Base-by-base conservation (phyloP, 1,284 basidiomycete species). In the Lentinula novae-zelandiae region DNA sequence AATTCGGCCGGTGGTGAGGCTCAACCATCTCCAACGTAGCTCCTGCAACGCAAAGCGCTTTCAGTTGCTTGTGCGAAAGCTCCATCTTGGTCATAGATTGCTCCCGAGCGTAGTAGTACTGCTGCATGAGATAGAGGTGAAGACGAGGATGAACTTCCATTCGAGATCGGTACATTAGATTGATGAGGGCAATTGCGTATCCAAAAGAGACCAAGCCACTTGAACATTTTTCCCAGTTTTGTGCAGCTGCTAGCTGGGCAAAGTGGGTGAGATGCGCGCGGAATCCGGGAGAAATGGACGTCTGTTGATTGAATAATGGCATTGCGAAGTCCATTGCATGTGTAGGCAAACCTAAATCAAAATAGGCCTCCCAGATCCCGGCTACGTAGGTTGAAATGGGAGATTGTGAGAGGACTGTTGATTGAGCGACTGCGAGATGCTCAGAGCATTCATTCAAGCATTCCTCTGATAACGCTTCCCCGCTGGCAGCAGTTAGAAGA, bases 1-100 rank as follows among this genome's bases (percentile, higher is more conserved):
- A 56, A 42, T 22, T 34, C 4, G 46, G 8, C 17, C 54, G 53
- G 17, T 39, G 5, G 13, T 8, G 20, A 17, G 53, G 39, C n/a
- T 56, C 54, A 5, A 56, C 17, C 54, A 56, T 56, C n/a, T 56
- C 54, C 31, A 56, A 33, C 15, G 22, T 3, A 46, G 54, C 22
- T 17, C 40, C 39, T 5, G 42, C 20, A n/a, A 44, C 9, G 22
- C 54, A 56, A 8, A 56, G 54, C 8, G 27, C 9, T 46, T 56
- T 56, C 6, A 56, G 15, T 33, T 56, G 40, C 17, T 3, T 6
- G 15, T 5, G 10, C 9, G 12, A 12, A 31, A 48, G 40, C 34
- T 42, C 40, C 20, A 20, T 31, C 1, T 34, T 15, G 12, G 54
- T 15, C 42, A 56, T 6, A 13, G 27, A 31, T 34, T 56, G 39